A percentile compares a stretch with the other conserved stretches of the same genome.
These are phyloP conservation scores for Tillandsia leiboldiana DNA, from an alignment of 176 grass and related monocot genomes.

Conservation along the genomic window DNA sequence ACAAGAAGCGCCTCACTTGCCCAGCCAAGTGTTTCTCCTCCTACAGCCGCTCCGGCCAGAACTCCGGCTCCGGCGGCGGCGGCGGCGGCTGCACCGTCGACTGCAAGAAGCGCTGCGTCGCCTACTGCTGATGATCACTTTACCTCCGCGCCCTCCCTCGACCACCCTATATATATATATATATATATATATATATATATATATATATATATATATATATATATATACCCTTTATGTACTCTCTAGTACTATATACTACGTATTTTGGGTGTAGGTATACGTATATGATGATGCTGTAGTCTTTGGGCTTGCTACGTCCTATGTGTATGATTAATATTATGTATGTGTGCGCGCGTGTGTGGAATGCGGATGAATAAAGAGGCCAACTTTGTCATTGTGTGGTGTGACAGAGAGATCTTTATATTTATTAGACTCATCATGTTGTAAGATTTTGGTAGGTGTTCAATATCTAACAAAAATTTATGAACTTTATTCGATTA, in stretches of 20 bases:
- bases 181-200: constrained; percentile 5
- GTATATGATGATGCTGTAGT: not conserved
- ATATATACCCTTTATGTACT: not conserved
- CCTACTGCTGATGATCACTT: constrained; percentile 39
- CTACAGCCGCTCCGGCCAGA: constrained; percentile 62
- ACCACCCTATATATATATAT: not conserved
- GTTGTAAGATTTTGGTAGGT: no score
- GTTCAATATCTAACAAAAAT: constrained; percentile 1
- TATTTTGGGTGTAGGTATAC: not conserved
- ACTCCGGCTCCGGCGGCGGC: constrained; percentile 58
- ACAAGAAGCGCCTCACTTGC: constrained; percentile 75
- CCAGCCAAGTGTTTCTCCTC: constrained; percentile 59
- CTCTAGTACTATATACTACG: not conserved
- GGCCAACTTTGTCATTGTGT: no score
- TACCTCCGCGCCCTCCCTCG: no score
- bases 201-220: not conserved
- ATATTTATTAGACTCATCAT: no score
- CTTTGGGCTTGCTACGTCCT: not conserved
- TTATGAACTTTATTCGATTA: not conserved
- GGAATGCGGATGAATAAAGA: not conserved
- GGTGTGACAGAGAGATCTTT: no score
- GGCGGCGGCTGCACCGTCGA: constrained; percentile 88
- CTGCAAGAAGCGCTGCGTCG: constrained; percentile 81
- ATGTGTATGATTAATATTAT: not conserved
- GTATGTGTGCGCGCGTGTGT: no score